Evolutionary conservation across 2,329 filamentous ascomycete species (phyloP).

Genomic region (Sclerotinia trifoliorum): DNA sequence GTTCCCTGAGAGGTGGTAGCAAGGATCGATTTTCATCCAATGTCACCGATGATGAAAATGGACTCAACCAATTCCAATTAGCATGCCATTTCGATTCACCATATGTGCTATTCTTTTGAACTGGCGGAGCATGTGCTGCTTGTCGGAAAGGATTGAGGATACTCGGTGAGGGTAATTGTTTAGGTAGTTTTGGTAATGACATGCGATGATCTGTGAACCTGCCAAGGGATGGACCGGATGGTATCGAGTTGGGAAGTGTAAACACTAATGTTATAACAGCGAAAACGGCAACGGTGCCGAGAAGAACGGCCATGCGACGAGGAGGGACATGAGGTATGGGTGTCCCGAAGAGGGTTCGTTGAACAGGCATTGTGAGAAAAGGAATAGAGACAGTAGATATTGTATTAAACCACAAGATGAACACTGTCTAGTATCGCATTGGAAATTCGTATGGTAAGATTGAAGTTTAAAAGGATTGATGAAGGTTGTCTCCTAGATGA

Average conservation of each 20-base stretch:
- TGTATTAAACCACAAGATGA: background rate
- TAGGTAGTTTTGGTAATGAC: conserved; percentile 49
- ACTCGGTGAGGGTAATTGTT: conserved; percentile 42
- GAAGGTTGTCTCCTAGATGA: conserved; percentile 5
- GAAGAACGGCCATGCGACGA: conserved; percentile 53
- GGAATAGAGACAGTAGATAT: conserved; percentile 1
- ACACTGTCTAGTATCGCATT: background rate
- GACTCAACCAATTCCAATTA: conserved; percentile 86
- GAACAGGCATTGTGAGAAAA: conserved; percentile 46
- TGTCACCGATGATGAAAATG: conserved; percentile 78
- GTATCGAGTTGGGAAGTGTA: conserved; percentile 50
- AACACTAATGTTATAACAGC: conserved; percentile 55
- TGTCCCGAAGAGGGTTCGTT: conserved; percentile 49
- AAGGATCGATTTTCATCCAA: conserved; percentile 81
- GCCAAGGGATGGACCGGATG: conserved; percentile 50
- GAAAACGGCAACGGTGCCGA: conserved; percentile 52
- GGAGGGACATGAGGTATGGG: conserved; percentile 52
- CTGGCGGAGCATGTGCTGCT: conserved; percentile 67
- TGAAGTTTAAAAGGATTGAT: background rate
- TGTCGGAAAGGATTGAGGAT: conserved; percentile 66
- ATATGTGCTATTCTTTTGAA: conserved; percentile 74
- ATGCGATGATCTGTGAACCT: conserved; percentile 51
- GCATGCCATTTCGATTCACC: conserved; percentile 81
- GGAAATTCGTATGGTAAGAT: background rate
- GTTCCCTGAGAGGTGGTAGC: conserved; percentile 69